A percentile compares a stretch with the other conserved stretches of the same genome.
phyloP scores from a whole-genome alignment of 2,329 filamentous ascomycete species.

The Fusarium ambrosium region DNA sequence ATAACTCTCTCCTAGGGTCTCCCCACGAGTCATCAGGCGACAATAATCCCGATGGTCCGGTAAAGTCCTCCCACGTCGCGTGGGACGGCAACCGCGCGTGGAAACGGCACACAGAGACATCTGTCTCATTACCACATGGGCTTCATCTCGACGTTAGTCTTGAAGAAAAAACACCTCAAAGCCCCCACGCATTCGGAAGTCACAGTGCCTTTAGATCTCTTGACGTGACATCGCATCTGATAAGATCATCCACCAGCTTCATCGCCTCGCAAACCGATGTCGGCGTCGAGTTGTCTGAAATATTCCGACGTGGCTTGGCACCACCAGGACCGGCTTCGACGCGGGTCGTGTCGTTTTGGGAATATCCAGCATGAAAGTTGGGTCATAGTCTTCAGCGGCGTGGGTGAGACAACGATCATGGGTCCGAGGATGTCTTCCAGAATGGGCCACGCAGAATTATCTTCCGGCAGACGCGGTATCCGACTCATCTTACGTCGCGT shows the following conservation, averaged over 20 bases:
- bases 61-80: background rate
- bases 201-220: background rate
- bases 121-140: slow-evolving; percentile 6
- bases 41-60: background rate
- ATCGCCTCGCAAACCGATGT: slow-evolving; percentile 15
- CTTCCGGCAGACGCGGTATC: background rate
- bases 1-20: background rate
- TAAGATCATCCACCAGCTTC: slow-evolving; percentile 14
- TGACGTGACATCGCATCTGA: slow-evolving; percentile 3
- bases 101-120: background rate
- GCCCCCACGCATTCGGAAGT: slow-evolving; percentile 1
- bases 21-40: background rate
- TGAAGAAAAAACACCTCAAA: background rate
- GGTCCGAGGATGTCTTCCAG: background rate
- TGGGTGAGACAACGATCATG: background rate
- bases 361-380: slow-evolving; percentile 9
- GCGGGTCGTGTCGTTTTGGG: slow-evolving; percentile 16
- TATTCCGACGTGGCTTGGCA: slow-evolving; percentile 13
- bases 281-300: slow-evolving; percentile 9
- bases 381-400: slow-evolving; percentile 14
- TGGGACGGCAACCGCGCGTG: background rate
- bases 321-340: background rate
- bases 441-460: slow-evolving; percentile 3
- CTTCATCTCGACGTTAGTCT: background rate
- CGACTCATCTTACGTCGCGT: background rate